These are phyloP conservation scores for Rhodotorula sp. DNA, from an alignment of 1,284 basidiomycete genomes.

Conservation along the genomic window DNA sequence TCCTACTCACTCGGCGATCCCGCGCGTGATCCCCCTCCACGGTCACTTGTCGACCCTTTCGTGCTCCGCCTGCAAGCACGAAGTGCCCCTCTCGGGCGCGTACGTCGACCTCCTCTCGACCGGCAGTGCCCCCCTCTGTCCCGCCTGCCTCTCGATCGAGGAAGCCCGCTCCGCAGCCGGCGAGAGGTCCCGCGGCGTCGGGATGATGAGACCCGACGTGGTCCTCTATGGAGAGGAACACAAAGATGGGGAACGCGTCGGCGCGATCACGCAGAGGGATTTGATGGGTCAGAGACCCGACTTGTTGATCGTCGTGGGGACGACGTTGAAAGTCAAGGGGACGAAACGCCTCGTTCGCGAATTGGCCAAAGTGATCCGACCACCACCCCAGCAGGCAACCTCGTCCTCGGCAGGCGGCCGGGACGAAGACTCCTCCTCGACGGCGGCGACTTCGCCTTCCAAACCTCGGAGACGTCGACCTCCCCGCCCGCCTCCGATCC, in stretches of 20 bases:
- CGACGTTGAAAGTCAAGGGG: conserved; percentile 83
- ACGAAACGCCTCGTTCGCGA: conserved; percentile 91
- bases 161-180: conserved; percentile 65
- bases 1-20: conserved; percentile 44
- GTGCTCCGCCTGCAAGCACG: conserved; percentile 75
- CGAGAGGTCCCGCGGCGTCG: conserved; percentile 77
- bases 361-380: conserved; percentile 74
- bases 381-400: conserved; percentile 17
- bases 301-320: conserved; percentile 84
- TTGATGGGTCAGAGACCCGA: conserved; percentile 67
- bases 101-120: conserved; percentile 60
- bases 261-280: conserved; percentile 72
- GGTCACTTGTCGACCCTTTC: conserved; percentile 77
- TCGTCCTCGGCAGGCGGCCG: background rate
- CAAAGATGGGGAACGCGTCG: conserved; percentile 82
- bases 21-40: conserved; percentile 85
- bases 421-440: conserved; percentile 1
- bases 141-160: conserved; percentile 70
- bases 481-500: conserved; percentile 55
- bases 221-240: conserved; percentile 89
- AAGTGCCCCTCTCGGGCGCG: conserved; percentile 55
- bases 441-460: background rate
- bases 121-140: conserved; percentile 64
- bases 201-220: conserved; percentile 78
- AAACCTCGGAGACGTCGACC: conserved; percentile 14